Evolutionary conservation across 306 rosid genomes (phyloP).

Genomic region (Glycine soja): DNA sequence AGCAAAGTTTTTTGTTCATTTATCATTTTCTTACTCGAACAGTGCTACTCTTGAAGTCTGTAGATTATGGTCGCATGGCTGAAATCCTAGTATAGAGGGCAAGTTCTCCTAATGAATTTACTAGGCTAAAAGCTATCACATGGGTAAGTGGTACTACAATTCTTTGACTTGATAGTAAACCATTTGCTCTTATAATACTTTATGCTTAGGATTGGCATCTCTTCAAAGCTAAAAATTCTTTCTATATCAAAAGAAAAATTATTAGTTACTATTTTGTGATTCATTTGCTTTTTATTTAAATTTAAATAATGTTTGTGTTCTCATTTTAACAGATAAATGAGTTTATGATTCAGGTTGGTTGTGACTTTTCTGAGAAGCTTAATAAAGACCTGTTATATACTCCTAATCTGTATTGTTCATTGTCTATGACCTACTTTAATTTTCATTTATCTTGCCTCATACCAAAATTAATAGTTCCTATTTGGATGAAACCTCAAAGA

Average conservation of each 20-base stretch:
- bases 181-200: conserved; percentile 19
- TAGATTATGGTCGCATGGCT: too few species aligned
- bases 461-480: neutral
- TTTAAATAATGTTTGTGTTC: too few species aligned
- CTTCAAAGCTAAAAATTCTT: neutral
- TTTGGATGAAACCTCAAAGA: conserved; percentile 22
- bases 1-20: too few species aligned
- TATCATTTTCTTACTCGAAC: conserved; percentile 94
- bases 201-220: conserved; percentile 18
- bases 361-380: conserved; percentile 46
- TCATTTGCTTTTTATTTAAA: too few species aligned
- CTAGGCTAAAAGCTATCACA: conserved; percentile 92
- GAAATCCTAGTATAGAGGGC: conserved; percentile 97
- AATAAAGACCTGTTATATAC: conserved; percentile 11
- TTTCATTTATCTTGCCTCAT: neutral
- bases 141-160: conserved; percentile 85
- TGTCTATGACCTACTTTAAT: conserved; percentile 1
- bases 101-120: conserved; percentile 85
- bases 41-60: conserved; percentile 99
- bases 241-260: too few species aligned
- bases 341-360: conserved; percentile 95
- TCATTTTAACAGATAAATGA: too few species aligned
- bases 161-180: conserved; percentile 8
- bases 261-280: too few species aligned
- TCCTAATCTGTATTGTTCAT: conserved; percentile 6